These are phyloP conservation scores for Akebia trifoliata DNA, from an alignment of 164 flowering plant genomes.

Conservation along the genomic window DNA sequence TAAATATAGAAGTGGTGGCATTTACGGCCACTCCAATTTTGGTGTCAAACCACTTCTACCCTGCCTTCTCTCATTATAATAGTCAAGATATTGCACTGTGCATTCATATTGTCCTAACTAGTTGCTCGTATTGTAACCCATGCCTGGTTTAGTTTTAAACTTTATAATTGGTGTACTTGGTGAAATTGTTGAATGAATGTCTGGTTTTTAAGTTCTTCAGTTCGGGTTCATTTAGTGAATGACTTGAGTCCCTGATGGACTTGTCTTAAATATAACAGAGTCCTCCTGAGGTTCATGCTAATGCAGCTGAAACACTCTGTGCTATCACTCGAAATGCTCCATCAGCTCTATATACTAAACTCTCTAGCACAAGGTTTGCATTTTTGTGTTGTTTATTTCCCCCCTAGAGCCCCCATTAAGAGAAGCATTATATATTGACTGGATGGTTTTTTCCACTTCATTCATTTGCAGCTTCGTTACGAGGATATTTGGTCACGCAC, in stretches of 20 bases:
- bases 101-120: no score
- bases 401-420: background rate
- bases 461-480: conserved; percentile 63
- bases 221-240: background rate
- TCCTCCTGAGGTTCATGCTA: conserved; percentile 91
- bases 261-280: conserved; percentile 35
- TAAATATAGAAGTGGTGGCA: no score
- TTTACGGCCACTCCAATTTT: no score
- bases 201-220: conserved; percentile 8
- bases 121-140: background rate
- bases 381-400: background rate
- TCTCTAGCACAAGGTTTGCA: conserved; percentile 79
- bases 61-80: no score
- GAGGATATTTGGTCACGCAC: conserved; percentile 75
- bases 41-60: no score
- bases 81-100: no score
- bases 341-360: conserved; percentile 72
- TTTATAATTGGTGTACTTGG: background rate
- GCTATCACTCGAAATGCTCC: conserved; percentile 77
- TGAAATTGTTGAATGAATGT: background rate
- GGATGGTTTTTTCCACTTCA: conserved; percentile 1
- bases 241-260: background rate
- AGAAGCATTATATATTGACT: background rate
- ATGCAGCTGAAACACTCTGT: conserved; percentile 90
- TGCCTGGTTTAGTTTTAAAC: background rate